Evolutionary conservation across 2,329 filamentous ascomycete genomes (phyloP).

Genomic region (Stromatinia cepivora): DNA sequence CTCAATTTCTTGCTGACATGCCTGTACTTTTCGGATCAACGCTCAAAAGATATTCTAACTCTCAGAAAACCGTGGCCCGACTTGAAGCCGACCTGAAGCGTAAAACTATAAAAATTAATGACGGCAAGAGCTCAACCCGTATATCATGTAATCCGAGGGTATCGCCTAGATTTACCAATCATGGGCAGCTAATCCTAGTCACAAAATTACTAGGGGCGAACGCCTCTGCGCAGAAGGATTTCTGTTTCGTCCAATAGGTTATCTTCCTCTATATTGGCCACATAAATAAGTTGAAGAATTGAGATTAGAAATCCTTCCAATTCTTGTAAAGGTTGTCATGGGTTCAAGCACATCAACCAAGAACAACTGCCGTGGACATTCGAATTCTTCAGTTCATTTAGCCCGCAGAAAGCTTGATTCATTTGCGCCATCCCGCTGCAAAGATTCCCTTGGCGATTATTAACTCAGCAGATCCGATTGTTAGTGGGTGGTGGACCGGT

Average conservation of each 20-base stretch:
- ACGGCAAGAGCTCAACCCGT: neutral
- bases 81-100: neutral
- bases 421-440: slow-evolving; percentile 16
- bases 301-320: neutral
- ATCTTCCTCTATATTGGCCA: neutral
- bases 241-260: neutral
- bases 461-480: slow-evolving; percentile 6
- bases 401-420: neutral
- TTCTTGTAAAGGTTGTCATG: neutral
- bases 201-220: neutral
- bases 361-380: neutral
- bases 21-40: neutral
- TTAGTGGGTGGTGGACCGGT: neutral
- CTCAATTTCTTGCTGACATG: neutral
- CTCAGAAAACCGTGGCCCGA: neutral
- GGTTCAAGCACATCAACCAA: neutral
- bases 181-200: neutral
- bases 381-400: neutral
- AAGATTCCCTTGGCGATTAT: slow-evolving; percentile 5
- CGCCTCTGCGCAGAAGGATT: slow-evolving; percentile 1
- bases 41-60: neutral
- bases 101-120: neutral
- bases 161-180: neutral
- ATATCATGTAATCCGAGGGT: neutral
- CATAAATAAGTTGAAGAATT: neutral